Evolutionary conservation across 2,329 filamentous ascomycete species (phyloP).

Genomic region (Lachnellula subtilissima): DNA sequence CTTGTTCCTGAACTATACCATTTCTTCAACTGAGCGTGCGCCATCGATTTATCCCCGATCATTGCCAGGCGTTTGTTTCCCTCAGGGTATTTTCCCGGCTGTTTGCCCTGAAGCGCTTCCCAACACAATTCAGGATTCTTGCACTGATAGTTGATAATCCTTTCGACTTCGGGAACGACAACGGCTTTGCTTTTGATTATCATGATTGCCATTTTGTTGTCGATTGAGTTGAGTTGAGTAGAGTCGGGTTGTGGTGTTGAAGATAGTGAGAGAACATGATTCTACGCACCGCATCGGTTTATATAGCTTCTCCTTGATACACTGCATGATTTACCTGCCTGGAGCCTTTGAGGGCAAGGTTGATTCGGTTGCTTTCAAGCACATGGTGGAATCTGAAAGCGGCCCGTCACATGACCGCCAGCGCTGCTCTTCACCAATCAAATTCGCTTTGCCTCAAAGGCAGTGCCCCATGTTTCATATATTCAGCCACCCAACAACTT

Average conservation of each 20-base stretch:
- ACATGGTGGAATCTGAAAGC: too few species aligned
- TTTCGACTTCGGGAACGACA: background rate
- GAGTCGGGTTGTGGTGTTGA: background rate
- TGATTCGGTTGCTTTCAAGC: too few species aligned
- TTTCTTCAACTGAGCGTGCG: background rate
- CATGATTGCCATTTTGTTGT: background rate
- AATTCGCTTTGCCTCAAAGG: background rate
- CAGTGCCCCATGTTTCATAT: background rate
- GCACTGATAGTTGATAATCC: background rate
- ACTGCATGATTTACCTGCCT: background rate
- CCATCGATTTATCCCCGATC: conserved; percentile 1
- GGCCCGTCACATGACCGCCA: background rate
- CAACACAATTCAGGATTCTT: background rate
- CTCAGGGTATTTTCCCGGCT: background rate
- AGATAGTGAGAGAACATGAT: background rate
- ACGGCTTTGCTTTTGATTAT: background rate
- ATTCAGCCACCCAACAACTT: background rate
- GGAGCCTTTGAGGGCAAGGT: background rate
- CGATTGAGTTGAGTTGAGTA: background rate
- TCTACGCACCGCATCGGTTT: background rate
- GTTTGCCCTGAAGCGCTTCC: conserved; percentile 1
- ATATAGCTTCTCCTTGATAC: background rate
- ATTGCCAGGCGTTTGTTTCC: conserved; percentile 5
- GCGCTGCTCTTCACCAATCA: background rate
- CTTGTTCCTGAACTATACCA: background rate